Evolutionary conservation across 208 protist species (phyloP).

Genomic region (Wallacemonas sp.): DNA sequence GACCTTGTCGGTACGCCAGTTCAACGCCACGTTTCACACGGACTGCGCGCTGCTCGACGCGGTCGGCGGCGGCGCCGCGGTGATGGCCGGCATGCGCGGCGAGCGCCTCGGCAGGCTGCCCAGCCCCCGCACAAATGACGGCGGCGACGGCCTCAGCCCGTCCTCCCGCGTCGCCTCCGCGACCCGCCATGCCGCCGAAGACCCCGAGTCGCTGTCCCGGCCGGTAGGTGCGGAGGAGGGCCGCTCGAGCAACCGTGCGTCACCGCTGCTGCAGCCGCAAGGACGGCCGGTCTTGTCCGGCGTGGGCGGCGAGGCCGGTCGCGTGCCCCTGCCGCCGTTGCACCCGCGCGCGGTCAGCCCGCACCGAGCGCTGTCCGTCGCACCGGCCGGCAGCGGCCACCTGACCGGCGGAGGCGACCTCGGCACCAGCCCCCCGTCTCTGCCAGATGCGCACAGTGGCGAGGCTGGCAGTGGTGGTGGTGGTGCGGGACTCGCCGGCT

Average conservation of each 20-base stretch:
- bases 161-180: background rate
- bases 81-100: background rate
- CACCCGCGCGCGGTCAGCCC: background rate
- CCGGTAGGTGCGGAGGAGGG: too few species aligned
- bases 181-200: too few species aligned
- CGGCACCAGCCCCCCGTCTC: background rate
- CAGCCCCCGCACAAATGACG: too few species aligned
- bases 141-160: background rate
- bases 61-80: background rate
- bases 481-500: too few species aligned
- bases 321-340: slow-evolving; percentile 3
- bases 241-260: too few species aligned
- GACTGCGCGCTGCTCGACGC: slow-evolving; percentile 12
- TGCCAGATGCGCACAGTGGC: background rate
- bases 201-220: too few species aligned
- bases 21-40: slow-evolving; percentile 16
- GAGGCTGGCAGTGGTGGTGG: background rate
- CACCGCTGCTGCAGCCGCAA: background rate
- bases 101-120: background rate
- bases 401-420: background rate
- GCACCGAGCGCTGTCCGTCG: too few species aligned
- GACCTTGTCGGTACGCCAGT: slow-evolving; percentile 52
- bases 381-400: background rate
- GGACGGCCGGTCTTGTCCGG: background rate
- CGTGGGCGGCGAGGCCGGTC: background rate